A percentile compares a stretch with the other conserved stretches of the same genome.
phyloP scores from a whole-genome alignment of 2,329 filamentous ascomycete genomes.

The Aspergillus sergii region DNA sequence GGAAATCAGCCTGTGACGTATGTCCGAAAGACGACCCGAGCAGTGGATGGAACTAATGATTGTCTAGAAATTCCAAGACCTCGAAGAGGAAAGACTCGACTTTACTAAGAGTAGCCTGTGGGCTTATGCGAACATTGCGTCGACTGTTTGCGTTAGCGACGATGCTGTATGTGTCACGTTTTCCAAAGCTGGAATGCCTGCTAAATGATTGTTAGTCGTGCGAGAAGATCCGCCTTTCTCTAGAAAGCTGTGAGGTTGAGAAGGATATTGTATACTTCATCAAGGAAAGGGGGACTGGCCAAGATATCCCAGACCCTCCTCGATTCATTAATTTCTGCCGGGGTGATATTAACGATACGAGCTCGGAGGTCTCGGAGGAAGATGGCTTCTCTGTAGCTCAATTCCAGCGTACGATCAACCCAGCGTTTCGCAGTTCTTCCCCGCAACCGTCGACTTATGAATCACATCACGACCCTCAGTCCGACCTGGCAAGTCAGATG shows the following conservation, averaged over 20 bases:
- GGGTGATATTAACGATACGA: slow-evolving; percentile 72
- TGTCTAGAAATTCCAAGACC: slow-evolving; percentile 88
- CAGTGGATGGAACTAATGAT: slow-evolving; percentile 22
- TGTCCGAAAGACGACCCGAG: slow-evolving; percentile 22
- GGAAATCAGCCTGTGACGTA: slow-evolving; percentile 89
- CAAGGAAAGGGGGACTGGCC: slow-evolving; percentile 82
- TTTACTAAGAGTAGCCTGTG: slow-evolving; percentile 97
- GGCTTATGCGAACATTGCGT: slow-evolving; percentile 97
- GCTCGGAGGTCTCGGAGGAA: slow-evolving; percentile 84
- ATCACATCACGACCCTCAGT: slow-evolving; percentile 86
- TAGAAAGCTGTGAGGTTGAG: slow-evolving; percentile 95
- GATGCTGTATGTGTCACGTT: slow-evolving; percentile 63
- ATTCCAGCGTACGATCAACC: slow-evolving; percentile 93
- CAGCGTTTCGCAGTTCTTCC: slow-evolving; percentile 91
- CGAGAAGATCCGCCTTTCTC: slow-evolving; percentile 89
- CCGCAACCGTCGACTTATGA: slow-evolving; percentile 92
- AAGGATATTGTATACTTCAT: slow-evolving; percentile 93
- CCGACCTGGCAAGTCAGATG: slow-evolving; percentile 70
- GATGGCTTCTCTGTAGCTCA: slow-evolving; percentile 96
- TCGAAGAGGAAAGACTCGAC: slow-evolving; percentile 95
- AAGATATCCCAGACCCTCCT: slow-evolving; percentile 95
- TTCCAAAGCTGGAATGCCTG: background rate
- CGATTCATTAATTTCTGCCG: slow-evolving; percentile 99
- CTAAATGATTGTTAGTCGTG: slow-evolving; percentile 61
- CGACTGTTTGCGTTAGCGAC: slow-evolving; percentile 96